Conservation (phyloP, 768 basidiomycete genomes). For the Pleurotus tuber-regium region DNA sequence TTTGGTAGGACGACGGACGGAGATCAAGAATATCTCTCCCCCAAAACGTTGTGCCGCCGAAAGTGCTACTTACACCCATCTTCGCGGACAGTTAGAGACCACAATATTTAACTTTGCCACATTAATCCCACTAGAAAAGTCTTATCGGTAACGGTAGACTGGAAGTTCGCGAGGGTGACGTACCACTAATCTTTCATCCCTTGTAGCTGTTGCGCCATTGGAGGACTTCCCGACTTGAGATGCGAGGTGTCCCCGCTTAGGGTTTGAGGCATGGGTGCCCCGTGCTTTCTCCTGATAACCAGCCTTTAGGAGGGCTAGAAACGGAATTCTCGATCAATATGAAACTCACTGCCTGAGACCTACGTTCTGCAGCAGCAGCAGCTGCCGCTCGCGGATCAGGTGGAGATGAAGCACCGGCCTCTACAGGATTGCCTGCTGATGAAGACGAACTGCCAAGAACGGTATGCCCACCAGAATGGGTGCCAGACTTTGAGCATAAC, state of each 20-base stretch:
- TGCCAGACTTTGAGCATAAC: conserved; percentile 50
- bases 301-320: conserved; percentile 17
- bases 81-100: no score
- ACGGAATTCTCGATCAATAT: conserved; percentile 12
- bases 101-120: neutral
- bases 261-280: conserved; percentile 42
- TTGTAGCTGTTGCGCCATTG: conserved; percentile 31
- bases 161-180: conserved; percentile 17
- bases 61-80: no score
- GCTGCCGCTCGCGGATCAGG: conserved; percentile 52
- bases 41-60: conserved; percentile 1
- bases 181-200: conserved; percentile 39
- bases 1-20: neutral
- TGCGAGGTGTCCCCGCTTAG: conserved; percentile 47
- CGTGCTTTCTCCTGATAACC: conserved; percentile 37
- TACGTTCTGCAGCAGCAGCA: conserved; percentile 61
- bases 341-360: conserved; percentile 51
- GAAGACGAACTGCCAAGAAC: conserved; percentile 37
- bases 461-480: conserved; percentile 45
- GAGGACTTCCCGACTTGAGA: conserved; percentile 37
- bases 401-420: conserved; percentile 25
- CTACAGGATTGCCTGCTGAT: conserved; percentile 23
- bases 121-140: conserved; percentile 35
- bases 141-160: conserved; percentile 9
- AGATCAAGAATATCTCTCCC: neutral